A percentile compares a stretch with the other conserved stretches of the same genome.
These are phyloP conservation scores for Dendrothele bispora DNA, from an alignment of 768 basidiomycete genomes.

Conservation along the genomic window DNA sequence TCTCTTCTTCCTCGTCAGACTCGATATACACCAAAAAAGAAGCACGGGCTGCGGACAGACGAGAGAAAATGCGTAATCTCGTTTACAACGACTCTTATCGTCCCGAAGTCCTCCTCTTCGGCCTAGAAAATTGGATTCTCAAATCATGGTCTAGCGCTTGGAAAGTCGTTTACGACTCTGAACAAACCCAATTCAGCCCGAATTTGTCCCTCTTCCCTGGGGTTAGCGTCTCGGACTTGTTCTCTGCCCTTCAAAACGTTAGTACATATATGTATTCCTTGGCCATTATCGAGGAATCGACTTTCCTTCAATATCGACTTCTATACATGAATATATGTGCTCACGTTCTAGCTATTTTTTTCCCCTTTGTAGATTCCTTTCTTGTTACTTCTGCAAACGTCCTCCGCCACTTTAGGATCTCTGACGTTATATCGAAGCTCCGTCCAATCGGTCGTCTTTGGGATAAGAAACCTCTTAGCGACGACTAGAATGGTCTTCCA, in stretches of 20 bases:
- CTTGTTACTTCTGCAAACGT: slow-evolving; percentile 68
- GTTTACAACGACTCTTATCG: slow-evolving; percentile 75
- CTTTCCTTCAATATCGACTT: no score
- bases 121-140: slow-evolving; percentile 83
- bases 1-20: slow-evolving; percentile 41
- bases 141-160: slow-evolving; percentile 71
- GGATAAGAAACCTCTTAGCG: slow-evolving; percentile 60
- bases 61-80: slow-evolving; percentile 73
- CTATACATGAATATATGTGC: no score
- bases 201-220: slow-evolving; percentile 52
- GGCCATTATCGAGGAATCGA: no score
- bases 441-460: slow-evolving; percentile 68
- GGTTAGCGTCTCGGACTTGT: slow-evolving; percentile 62
- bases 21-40: slow-evolving; percentile 51
- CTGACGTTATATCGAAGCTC: slow-evolving; percentile 79
- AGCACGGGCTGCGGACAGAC: slow-evolving; percentile 63
- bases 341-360: slow-evolving; percentile 7
- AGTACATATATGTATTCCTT: slow-evolving; percentile 29
- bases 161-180: slow-evolving; percentile 57
- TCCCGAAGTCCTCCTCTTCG: slow-evolving; percentile 82
- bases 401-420: slow-evolving; percentile 77
- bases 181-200: slow-evolving; percentile 41
- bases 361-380: slow-evolving; percentile 60
- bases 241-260: slow-evolving; percentile 71
- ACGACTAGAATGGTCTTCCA: slow-evolving; percentile 79